phyloP scores from a whole-genome alignment of 805 yeast genomes.

The Cyberlindnera euphorbiiphila region DNA sequence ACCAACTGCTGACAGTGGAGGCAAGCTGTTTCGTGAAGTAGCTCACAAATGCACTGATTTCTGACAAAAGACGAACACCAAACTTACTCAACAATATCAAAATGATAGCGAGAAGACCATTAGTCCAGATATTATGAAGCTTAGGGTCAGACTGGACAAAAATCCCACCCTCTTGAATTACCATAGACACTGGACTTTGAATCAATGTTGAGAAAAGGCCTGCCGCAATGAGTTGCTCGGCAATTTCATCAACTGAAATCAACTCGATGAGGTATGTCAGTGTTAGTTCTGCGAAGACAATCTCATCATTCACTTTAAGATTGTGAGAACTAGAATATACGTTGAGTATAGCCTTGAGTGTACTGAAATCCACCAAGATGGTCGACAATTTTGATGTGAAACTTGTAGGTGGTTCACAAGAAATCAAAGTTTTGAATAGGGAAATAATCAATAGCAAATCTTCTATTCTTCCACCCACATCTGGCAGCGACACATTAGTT shows the following conservation, averaged over 20 bases:
- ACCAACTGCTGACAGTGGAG: constrained; percentile 66
- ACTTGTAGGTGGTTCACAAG: constrained; percentile 42
- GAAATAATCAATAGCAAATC: constrained; percentile 63
- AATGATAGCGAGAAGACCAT: constrained; percentile 70
- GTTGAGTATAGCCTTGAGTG: constrained; percentile 57
- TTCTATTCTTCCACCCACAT: constrained; percentile 48
- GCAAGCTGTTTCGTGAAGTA: constrained; percentile 65
- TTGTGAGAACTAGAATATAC: constrained; percentile 67
- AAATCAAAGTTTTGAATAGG: constrained; percentile 55
- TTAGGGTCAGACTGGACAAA: constrained; percentile 48
- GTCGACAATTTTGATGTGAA: constrained; percentile 49
- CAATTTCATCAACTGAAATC: constrained; percentile 55
- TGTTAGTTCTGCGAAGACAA: constrained; percentile 67
- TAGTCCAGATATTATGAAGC: constrained; percentile 79
- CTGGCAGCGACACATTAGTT: constrained; percentile 42
- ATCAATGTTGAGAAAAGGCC: constrained; percentile 67
- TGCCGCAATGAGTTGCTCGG: constrained; percentile 57
- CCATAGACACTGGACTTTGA: constrained; percentile 69
- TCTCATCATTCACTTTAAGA: constrained; percentile 56
- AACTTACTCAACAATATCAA: constrained; percentile 56
- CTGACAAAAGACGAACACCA: constrained; percentile 61
- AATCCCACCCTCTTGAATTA: constrained; percentile 63
- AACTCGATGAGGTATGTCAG: constrained; percentile 67
- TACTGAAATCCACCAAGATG: constrained; percentile 52
- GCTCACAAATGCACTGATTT: constrained; percentile 56